A percentile compares a stretch with the other conserved stretches of the same genome.
Evolutionary conservation across 805 yeast genomes (phyloP).

Genomic region (Nakazawaea pomicola): DNA sequence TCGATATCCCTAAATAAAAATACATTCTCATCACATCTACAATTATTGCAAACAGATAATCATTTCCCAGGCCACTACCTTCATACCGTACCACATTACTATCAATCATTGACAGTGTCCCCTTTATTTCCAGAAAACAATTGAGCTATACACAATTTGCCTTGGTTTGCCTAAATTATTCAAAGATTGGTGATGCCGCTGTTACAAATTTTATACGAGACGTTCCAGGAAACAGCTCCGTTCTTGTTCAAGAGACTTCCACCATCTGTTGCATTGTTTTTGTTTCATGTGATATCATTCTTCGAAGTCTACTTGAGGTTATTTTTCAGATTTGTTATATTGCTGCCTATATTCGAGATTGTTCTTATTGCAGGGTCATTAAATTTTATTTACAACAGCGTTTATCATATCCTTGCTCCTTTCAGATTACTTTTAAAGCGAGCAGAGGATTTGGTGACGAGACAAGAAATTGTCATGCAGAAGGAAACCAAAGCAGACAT

Average conservation of each 20-base stretch:
- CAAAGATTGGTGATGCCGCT: slow-evolving; percentile 11
- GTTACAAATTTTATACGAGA: slow-evolving; percentile 6
- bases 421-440: too few relatives aligned
- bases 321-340: background rate
- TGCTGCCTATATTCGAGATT: background rate
- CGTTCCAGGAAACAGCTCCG: background rate
- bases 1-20: too few relatives aligned
- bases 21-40: too few relatives aligned
- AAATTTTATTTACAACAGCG: too few relatives aligned
- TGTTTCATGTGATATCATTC: background rate
- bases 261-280: background rate
- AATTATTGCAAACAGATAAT: too few relatives aligned
- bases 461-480: background rate
- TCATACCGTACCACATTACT: too few relatives aligned
- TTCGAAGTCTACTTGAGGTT: background rate
- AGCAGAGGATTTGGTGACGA: too few relatives aligned
- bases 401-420: too few relatives aligned
- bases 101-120: background rate
- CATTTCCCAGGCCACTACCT: too few relatives aligned
- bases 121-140: background rate
- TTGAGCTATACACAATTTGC: too few relatives aligned
- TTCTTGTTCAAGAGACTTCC: background rate
- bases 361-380: background rate
- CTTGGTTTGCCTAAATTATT: too few relatives aligned
- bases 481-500: background rate